A percentile compares a stretch with the other conserved stretches of the same genome.
Conservation (phyloP, 2,329 filamentous ascomycete species). For the Metarhizium anisopliae region DNA sequence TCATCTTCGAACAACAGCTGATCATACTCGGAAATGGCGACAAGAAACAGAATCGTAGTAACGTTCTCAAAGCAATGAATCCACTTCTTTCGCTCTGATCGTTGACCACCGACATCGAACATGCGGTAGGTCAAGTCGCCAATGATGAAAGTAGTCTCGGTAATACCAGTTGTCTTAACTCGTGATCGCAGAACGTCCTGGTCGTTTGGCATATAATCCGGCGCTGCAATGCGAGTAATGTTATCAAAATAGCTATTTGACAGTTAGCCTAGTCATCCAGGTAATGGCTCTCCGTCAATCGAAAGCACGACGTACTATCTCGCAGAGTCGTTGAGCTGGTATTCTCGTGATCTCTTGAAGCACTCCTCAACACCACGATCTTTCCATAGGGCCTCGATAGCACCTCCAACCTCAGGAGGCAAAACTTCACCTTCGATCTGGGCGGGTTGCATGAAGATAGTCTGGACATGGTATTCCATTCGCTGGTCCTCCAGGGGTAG, state of each 20-base stretch:
- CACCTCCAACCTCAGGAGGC: conserved; percentile 87
- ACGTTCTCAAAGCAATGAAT: conserved; percentile 98
- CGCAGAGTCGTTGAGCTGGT: conserved; percentile 92
- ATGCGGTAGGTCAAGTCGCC: conserved; percentile 91
- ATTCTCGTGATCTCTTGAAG: conserved; percentile 91
- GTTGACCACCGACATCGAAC: conserved; percentile 90
- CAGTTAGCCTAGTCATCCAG: conserved; percentile 21
- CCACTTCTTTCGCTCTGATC: conserved; percentile 95
- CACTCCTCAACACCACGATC: conserved; percentile 89
- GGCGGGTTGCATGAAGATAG: conserved; percentile 96
- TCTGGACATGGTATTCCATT: conserved; percentile 95
- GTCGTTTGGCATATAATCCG: conserved; percentile 91
- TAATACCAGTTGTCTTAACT: conserved; percentile 89
- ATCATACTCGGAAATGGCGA: conserved; percentile 95
- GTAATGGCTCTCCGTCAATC: background rate
- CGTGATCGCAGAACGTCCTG: conserved; percentile 90
- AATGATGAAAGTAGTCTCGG: conserved; percentile 87
- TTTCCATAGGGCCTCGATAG: conserved; percentile 88
- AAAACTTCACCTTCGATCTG: conserved; percentile 94
- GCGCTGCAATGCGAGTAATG: conserved; percentile 79
- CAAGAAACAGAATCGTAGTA: conserved; percentile 90
- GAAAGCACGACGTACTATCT: conserved; percentile 58
- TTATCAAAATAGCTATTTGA: conserved; percentile 84
- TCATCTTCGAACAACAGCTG: conserved; percentile 94
- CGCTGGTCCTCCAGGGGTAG: conserved; percentile 83